Evolutionary conservation across 1,284 basidiomycete species (phyloP), one percentile per base, ranked within the genome.

Genomic region (Quambalaria eucalypti): DNA sequence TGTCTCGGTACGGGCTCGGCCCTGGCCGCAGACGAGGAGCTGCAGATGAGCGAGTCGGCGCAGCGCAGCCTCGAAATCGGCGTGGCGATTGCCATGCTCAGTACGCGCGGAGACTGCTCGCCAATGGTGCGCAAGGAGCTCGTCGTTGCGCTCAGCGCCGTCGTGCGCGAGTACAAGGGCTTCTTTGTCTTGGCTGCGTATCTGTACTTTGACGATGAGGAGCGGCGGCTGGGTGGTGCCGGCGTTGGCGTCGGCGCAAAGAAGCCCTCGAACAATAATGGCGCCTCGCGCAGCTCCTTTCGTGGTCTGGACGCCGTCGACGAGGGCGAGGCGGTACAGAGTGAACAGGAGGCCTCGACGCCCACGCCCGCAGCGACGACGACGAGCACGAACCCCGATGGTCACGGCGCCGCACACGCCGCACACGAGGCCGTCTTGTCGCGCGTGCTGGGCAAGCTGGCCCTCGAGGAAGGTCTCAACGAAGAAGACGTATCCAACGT

Each of bases 91-190:
- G 79, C 80, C 8, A 74, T 77, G 46, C 84, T 88, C 47, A 76
- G 78, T 1, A 87, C 90, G 59, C 88, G 88, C 76, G 88, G 91
- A 54, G 93, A 98, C 73, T 93, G 89, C 2, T 91, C 88, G 60
- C 93, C 95, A 0, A 88, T 96, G 83, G 92, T 93, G 6, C 81
- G 95, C 60, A 96, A 96, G 77, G 95, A 98, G 76, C 80, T 97
- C 10, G 81, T 97, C 33, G 84, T 96, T 33, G 82, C 97, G 39
- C 85, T 97, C 51, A 92, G 88, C 65, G 90, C 90, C 65, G 80
- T 98, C 23, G 91, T 93, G 14, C 87, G 90, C 73, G 91, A 96
- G 77, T 97, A 92, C 88, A 81, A 90, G 57, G 92, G 93, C 9
- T 90, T 90, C 79, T 91, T 97, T 67, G 88, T 93, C 48, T 84